A percentile compares a stretch with the other conserved stretches of the same genome.
Evolutionary conservation across 2,329 filamentous ascomycete genomes (phyloP).

Genomic region (Arthrocladium fulminans): DNA sequence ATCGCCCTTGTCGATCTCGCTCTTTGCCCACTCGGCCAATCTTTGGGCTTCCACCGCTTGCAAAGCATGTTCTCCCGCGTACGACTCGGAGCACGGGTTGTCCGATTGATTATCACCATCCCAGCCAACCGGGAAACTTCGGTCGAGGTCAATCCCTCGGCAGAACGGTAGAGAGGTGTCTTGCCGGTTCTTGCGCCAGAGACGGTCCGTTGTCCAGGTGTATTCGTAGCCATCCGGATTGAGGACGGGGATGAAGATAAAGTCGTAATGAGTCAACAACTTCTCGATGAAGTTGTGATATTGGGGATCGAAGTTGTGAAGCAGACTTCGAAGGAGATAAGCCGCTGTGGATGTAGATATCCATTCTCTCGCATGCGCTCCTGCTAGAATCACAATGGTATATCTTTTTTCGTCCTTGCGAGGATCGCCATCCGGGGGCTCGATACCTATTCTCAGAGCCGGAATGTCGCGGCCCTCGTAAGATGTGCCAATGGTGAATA

Average conservation of each 20-base stretch:
- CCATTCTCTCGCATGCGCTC: conserved; percentile 93
- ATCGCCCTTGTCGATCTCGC: conserved; percentile 58
- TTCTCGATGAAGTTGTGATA: conserved; percentile 51
- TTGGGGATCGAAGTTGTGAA: conserved; percentile 57
- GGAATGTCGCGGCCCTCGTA: conserved; percentile 82
- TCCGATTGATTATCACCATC: conserved; percentile 55
- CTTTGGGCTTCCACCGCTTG: conserved; percentile 68
- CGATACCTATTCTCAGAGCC: conserved; percentile 62
- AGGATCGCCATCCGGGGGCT: conserved; percentile 37
- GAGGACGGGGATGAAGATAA: conserved; percentile 76
- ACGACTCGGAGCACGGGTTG: conserved; percentile 87
- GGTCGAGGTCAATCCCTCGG: conserved; percentile 79
- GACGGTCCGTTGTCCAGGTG: conserved; percentile 79
- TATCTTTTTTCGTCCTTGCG: conserved; percentile 45
- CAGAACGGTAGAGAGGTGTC: conserved; percentile 75
- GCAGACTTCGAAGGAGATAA: conserved; percentile 80
- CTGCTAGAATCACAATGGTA: conserved; percentile 73
- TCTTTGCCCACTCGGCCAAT: conserved; percentile 73
- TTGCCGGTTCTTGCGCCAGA: conserved; percentile 94
- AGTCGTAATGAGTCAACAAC: conserved; percentile 74
- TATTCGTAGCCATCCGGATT: conserved; percentile 95
- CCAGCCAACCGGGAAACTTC: conserved; percentile 79
- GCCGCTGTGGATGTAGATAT: conserved; percentile 86
- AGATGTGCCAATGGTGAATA: conserved; percentile 70
- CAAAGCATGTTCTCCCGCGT: conserved; percentile 73